phyloP scores from a whole-genome alignment of 495 filamentous ascomycete species.

The Baudoinia panamericana region DNA sequence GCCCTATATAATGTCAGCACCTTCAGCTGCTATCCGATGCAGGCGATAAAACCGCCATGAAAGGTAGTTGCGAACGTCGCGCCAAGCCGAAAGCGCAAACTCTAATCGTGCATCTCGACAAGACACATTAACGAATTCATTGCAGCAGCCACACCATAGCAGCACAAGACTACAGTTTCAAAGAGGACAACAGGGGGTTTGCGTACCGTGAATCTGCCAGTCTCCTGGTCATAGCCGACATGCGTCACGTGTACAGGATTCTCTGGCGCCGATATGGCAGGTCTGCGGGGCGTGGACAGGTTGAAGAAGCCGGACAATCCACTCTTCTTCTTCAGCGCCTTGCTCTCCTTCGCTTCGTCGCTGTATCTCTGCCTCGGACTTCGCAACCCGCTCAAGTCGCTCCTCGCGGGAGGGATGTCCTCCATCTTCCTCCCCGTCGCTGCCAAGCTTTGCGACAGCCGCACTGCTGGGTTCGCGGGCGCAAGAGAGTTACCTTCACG shows the following conservation, averaged over 20 bases:
- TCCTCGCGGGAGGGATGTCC: conserved; percentile 35
- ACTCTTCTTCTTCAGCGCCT: conserved; percentile 67
- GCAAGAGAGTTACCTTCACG: neutral
- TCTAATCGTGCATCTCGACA: no score
- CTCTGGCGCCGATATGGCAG: conserved; percentile 88
- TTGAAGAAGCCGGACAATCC: conserved; percentile 93
- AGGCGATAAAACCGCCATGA: neutral
- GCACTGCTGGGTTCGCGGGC: conserved; percentile 12
- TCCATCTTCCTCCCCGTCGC: conserved; percentile 38
- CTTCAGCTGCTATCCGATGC: neutral
- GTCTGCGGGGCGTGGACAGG: conserved; percentile 75
- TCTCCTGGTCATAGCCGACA: conserved; percentile 92
- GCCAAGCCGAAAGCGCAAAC: no score
- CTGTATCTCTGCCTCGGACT: conserved; percentile 63
- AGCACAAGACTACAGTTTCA: no score
- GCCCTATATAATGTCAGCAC: conserved; percentile 41
- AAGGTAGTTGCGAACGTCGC: no score
- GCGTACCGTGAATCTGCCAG: conserved; percentile 83
- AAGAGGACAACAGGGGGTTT: no score
- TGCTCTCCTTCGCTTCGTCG: conserved; percentile 57
- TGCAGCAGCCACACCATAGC: no score
- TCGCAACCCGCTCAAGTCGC: conserved; percentile 32
- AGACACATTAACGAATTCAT: no score
- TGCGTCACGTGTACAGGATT: conserved; percentile 97
- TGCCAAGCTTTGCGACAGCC: conserved; percentile 15